These are phyloP conservation scores for Neodidymelliopsis sp. DNA, from an alignment of 2,329 filamentous ascomycete species.

Conservation along the genomic window DNA sequence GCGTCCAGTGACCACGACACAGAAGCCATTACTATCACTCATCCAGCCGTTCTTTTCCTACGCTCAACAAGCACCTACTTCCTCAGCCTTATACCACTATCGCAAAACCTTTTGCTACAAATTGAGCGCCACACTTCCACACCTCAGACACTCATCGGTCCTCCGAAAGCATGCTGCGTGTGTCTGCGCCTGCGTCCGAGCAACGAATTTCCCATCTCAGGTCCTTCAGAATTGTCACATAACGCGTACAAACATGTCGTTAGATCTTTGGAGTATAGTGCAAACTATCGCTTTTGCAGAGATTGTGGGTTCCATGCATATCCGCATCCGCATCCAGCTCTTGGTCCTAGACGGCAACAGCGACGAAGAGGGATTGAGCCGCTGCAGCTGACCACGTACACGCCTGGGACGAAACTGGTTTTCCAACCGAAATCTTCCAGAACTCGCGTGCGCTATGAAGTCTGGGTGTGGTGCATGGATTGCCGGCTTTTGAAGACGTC, in stretches of 20 bases:
- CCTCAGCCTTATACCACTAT: not conserved
- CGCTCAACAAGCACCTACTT: not conserved
- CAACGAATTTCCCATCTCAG: not conserved
- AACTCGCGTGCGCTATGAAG: not conserved
- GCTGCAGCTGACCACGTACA: not conserved
- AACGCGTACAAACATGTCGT: too few relatives aligned
- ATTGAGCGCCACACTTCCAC: too few relatives aligned
- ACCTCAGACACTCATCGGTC: not conserved
- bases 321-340: conserved; percentile 3
- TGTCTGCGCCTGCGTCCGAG: not conserved
- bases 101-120: not conserved
- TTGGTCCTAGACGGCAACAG: not conserved
- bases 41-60: not conserved
- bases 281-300: not conserved
- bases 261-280: not conserved
- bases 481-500: not conserved
- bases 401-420: not conserved
- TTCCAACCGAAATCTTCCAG: not conserved
- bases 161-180: not conserved
- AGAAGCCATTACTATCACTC: not conserved
- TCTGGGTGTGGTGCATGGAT: not conserved
- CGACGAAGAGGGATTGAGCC: not conserved
- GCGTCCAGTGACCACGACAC: not conserved
- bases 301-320: conserved; percentile 7
- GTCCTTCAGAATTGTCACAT: too few relatives aligned